These are phyloP conservation scores for Apiotrichum veenhuisii DNA, from an alignment of 1,284 basidiomycete species.

Conservation along the genomic window DNA sequence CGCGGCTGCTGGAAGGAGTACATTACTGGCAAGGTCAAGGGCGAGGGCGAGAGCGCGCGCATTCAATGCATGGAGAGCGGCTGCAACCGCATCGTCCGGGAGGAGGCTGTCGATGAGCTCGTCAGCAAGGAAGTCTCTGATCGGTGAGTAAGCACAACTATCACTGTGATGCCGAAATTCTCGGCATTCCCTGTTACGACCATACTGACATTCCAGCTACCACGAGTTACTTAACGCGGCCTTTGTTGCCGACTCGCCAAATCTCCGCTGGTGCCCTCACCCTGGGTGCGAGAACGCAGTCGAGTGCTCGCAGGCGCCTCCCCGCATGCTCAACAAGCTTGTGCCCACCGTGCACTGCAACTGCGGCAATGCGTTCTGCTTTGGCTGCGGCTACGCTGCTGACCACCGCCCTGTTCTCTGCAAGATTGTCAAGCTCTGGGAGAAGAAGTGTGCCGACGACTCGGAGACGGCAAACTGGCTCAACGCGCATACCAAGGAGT, in stretches of 20 bases:
- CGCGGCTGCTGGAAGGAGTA: constrained; percentile 84
- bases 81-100: constrained; percentile 69
- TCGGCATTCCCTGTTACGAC: no score
- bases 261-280: constrained; percentile 86
- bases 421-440: constrained; percentile 83
- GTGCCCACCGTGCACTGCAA: constrained; percentile 86
- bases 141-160: constrained; percentile 40
- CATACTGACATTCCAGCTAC: constrained; percentile 57
- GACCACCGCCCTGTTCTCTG: constrained; percentile 93
- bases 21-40: constrained; percentile 75
- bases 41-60: constrained; percentile 75
- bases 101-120: constrained; percentile 53
- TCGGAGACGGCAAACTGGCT: constrained; percentile 99
- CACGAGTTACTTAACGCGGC: constrained; percentile 82
- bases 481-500: constrained; percentile 98
- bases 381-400: constrained; percentile 76
- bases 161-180: no score
- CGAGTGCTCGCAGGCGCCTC: constrained; percentile 74
- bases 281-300: constrained; percentile 74
- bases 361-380: constrained; percentile 75
- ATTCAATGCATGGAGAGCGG: constrained; percentile 92
- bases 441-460: constrained; percentile 96
- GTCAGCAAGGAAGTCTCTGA: constrained; percentile 48
- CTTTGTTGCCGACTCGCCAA: constrained; percentile 79
- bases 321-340: constrained; percentile 67